Percentiles rank a stretch among this genome's conserved stretches.
These are phyloP conservation scores for Candida smagusa DNA, from an alignment of 1,139 yeast genomes.

Conservation along the genomic window DNA sequence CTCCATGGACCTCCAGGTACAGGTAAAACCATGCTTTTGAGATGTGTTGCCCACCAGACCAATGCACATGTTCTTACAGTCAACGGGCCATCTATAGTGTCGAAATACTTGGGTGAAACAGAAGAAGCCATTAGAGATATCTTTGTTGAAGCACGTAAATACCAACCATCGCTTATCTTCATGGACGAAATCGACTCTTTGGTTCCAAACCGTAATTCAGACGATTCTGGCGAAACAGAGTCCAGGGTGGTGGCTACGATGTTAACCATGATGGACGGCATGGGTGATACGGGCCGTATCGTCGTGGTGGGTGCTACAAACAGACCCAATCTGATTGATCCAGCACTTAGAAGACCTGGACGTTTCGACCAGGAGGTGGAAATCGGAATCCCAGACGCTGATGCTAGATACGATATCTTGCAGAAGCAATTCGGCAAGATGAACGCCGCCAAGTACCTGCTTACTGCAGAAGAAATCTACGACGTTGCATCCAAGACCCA, in stretches of 20 bases:
- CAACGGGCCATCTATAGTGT: conserved; percentile 88
- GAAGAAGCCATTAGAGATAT: conserved; percentile 79
- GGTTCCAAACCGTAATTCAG: conserved; percentile 77
- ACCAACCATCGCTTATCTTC: conserved; percentile 82
- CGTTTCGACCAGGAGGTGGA: conserved; percentile 86
- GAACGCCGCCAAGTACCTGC: conserved; percentile 51
- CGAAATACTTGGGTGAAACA: conserved; percentile 91
- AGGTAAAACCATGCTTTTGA: conserved; percentile 86
- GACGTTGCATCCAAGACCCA: conserved; percentile 66
- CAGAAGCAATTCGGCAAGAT: conserved; percentile 58
- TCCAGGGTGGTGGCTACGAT: conserved; percentile 86
- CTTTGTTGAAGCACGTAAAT: conserved; percentile 78
- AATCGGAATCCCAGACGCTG: conserved; percentile 73
- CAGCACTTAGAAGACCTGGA: conserved; percentile 57
- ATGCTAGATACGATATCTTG: conserved; percentile 63
- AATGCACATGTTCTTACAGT: conserved; percentile 81
- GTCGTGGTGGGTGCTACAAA: conserved; percentile 83
- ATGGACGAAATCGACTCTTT: conserved; percentile 92
- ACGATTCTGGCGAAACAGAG: conserved; percentile 87
- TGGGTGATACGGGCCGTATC: conserved; percentile 65
- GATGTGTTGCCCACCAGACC: conserved; percentile 71
- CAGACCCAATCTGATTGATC: conserved; percentile 74
- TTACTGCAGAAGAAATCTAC: conserved; percentile 52
- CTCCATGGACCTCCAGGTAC: conserved; percentile 98
- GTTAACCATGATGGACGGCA: conserved; percentile 84